Percentiles rank a stretch among this genome's conserved stretches.
phyloP scores from a whole-genome alignment of 2,329 filamentous ascomycete species.

The Mollisiaceae sp. region DNA sequence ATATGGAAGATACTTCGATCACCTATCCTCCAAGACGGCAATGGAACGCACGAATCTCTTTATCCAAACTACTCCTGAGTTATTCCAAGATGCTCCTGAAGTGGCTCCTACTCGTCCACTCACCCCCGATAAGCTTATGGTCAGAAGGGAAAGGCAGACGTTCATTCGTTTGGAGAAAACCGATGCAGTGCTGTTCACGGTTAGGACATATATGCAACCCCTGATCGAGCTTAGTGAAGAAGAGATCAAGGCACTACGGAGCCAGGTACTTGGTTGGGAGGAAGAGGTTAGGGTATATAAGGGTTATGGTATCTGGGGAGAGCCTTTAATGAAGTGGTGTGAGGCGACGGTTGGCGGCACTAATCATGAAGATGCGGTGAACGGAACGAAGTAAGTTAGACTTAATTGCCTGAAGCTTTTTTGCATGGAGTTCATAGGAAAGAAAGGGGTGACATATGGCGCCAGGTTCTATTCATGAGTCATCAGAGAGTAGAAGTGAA shows the following conservation, averaged over 20 bases:
- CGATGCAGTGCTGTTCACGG: conserved; percentile 53
- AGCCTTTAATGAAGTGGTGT: conserved; percentile 28
- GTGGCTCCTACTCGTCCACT: conserved; percentile 39
- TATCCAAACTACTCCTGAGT: conserved; percentile 52
- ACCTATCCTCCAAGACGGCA: conserved; percentile 48
- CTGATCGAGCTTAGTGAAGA: conserved; percentile 48
- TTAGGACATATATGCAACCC: conserved; percentile 52
- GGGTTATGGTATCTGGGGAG: conserved; percentile 49
- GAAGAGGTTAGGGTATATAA: conserved; percentile 51
- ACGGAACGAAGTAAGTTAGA: background rate
- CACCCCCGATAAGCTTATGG: conserved; percentile 47
- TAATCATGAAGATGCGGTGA: background rate
- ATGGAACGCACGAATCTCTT: conserved; percentile 57
- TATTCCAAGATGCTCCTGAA: conserved; percentile 52
- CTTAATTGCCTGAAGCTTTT: background rate
- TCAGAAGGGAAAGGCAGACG: conserved; percentile 55
- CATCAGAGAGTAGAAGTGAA: too few species aligned
- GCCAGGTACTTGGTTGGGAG: conserved; percentile 52
- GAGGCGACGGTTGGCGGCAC: conserved; percentile 20
- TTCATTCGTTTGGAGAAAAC: conserved; percentile 52
- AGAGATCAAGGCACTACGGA: conserved; percentile 48
- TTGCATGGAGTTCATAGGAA: background rate
- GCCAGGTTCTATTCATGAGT: too few species aligned
- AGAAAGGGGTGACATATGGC: too few species aligned
- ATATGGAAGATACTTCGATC: conserved; percentile 48